phyloP scores from a whole-genome alignment of 805 yeast species.

The Saturnispora gosingensis region DNA sequence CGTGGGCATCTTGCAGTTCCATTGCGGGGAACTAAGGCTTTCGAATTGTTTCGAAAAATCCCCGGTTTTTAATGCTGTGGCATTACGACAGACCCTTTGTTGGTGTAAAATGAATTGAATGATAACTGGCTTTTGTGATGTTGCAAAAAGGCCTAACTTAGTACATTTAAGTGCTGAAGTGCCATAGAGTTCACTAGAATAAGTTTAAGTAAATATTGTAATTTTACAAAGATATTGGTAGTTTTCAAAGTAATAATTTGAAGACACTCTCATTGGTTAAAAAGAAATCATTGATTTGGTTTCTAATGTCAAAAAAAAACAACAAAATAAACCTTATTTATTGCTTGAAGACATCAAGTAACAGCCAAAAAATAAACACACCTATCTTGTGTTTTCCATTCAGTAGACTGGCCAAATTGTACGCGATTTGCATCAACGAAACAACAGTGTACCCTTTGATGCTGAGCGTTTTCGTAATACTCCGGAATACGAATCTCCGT shows the following conservation, averaged over 20 bases:
- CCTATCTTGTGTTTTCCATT: too few relatives aligned
- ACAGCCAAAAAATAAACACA: too few relatives aligned
- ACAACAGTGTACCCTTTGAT: background rate
- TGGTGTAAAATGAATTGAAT: background rate
- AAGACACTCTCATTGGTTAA: background rate
- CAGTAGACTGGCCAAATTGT: too few relatives aligned
- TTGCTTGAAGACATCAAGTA: too few relatives aligned
- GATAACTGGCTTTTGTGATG: background rate
- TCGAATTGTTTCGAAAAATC: background rate
- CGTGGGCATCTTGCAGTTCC: background rate
- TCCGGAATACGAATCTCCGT: background rate
- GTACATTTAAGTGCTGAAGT: background rate
- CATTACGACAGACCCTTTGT: background rate
- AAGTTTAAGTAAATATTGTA: too few relatives aligned
- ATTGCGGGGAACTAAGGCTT: background rate
- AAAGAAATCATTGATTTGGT: background rate
- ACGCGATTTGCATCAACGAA: background rate
- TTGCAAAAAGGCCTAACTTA: background rate
- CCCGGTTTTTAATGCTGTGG: background rate
- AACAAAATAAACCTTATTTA: background rate
- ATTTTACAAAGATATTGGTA: too few relatives aligned
- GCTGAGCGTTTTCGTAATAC: background rate
- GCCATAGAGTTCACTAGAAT: too few relatives aligned
- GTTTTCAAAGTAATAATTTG: too few relatives aligned
- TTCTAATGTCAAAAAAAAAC: background rate